A percentile compares a stretch with the other conserved stretches of the same genome.
Evolutionary conservation across 176 grass and related monocot species (phyloP).

Genomic region (Eremochloa ophiuroides): DNA sequence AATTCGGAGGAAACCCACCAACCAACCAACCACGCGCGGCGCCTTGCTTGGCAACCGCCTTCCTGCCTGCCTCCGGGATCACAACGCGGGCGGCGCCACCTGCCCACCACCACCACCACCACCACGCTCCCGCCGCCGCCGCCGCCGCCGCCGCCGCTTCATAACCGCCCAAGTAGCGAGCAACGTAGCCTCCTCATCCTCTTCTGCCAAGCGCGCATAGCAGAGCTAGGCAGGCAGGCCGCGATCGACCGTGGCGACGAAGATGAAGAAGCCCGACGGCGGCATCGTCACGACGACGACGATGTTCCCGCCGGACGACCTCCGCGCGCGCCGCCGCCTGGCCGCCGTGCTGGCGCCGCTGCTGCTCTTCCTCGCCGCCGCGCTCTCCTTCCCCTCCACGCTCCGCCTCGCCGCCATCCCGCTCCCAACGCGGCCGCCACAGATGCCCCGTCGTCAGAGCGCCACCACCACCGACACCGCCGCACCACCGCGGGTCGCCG

Average conservation of each 20-base stretch:
- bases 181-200: not conserved
- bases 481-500: constrained; percentile 17
- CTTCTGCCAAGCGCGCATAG: not conserved
- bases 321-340: not conserved
- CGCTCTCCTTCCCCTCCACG: constrained; percentile 39
- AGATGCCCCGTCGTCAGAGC: no score
- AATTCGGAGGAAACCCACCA: no score
- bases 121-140: not conserved
- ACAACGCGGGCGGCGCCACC: not conserved
- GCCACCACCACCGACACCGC: rapidly evolving
- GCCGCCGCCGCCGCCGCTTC: no score
- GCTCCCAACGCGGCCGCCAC: not conserved
- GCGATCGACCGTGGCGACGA: not conserved
- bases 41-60: not conserved
- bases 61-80: not conserved
- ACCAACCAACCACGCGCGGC: not conserved
- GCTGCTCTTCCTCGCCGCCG: constrained; percentile 40
- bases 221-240: not conserved
- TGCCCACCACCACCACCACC: not conserved
- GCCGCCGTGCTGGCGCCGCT: constrained; percentile 35
- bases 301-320: not conserved
- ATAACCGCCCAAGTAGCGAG: no score
- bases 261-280: not conserved
- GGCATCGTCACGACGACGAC: not conserved
- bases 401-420: not conserved